phyloP scores from a whole-genome alignment of 2,329 filamentous ascomycete genomes.

The Aspergillus sp. region DNA sequence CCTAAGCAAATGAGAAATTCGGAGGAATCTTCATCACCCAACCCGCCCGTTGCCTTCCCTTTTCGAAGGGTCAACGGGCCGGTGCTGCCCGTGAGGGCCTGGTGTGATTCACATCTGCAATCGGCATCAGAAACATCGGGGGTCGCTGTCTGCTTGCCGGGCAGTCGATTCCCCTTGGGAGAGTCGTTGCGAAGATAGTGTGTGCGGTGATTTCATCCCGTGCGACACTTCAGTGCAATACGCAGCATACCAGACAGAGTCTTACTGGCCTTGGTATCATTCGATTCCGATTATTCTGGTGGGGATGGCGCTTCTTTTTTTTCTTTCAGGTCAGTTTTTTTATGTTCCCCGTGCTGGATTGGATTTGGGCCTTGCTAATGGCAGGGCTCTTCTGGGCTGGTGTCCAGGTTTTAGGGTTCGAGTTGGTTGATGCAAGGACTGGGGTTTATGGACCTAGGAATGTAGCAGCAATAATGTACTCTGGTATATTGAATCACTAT shows the following conservation, averaged over 20 bases:
- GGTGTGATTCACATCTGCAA: constrained; percentile 75
- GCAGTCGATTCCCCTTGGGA: too few relatives aligned
- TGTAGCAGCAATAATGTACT: constrained; percentile 46
- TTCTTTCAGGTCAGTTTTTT: constrained; percentile 43
- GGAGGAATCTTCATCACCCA: constrained; percentile 76
- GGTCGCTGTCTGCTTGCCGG: constrained; percentile 37
- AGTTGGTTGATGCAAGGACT: too few relatives aligned
- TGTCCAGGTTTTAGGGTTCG: constrained; percentile 14
- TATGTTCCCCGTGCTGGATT: constrained; percentile 12
- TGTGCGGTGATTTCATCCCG: constrained; percentile 34
- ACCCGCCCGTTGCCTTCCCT: constrained; percentile 31
- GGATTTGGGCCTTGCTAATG: constrained; percentile 27
- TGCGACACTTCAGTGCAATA: constrained; percentile 90
- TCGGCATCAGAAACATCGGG: constrained; percentile 88
- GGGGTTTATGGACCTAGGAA: too few relatives aligned
- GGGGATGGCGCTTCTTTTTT: constrained; percentile 61
- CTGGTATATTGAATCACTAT: not conserved
- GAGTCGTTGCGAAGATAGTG: constrained; percentile 92
- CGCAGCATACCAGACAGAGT: constrained; percentile 59
- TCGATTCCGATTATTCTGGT: constrained; percentile 91
- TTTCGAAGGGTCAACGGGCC: constrained; percentile 11
- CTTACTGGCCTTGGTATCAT: constrained; percentile 48
- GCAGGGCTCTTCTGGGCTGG: constrained; percentile 12
- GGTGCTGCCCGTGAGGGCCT: constrained; percentile 74
- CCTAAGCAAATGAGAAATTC: constrained; percentile 90